Conservation (phyloP, 2,329 filamentous ascomycete species). For the Ambrosiella xylebori region DNA sequence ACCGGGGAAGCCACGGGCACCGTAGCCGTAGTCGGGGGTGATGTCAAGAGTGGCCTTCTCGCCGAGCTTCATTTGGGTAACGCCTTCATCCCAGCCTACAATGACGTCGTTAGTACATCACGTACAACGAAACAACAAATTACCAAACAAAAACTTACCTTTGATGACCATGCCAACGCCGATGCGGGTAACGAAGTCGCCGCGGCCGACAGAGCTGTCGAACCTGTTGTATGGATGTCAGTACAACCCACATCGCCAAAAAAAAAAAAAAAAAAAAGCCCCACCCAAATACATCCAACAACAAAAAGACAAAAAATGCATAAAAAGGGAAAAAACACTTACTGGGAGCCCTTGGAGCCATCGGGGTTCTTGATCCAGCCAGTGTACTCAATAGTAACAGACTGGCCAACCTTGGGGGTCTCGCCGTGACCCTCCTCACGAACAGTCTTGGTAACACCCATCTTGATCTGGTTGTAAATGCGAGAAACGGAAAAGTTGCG, state of each 20-base stretch:
- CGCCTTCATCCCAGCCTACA: constrained; percentile 70
- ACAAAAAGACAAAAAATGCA: neutral
- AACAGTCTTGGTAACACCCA: constrained; percentile 58
- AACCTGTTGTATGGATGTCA: constrained; percentile 43
- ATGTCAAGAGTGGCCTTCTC: constrained; percentile 82
- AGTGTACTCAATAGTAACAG: constrained; percentile 77
- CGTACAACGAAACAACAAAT: neutral
- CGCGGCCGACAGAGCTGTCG: constrained; percentile 66
- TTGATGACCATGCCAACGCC: constrained; percentile 73
- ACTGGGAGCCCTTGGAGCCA: constrained; percentile 56
- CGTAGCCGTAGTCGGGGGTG: constrained; percentile 51
- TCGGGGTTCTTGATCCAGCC: constrained; percentile 61
- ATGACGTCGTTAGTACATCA: neutral
- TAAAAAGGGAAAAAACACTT: constrained; percentile 21
- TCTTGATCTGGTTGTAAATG: constrained; percentile 23
- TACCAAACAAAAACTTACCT: constrained; percentile 35
- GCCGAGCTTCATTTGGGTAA: constrained; percentile 70
- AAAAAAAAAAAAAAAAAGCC: neutral
- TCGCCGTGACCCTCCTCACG: constrained; percentile 43
- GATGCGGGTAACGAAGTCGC: constrained; percentile 61
- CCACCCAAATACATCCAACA: neutral
- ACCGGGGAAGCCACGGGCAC: constrained; percentile 54
- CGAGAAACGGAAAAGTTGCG: neutral
- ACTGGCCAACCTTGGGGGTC: constrained; percentile 48
- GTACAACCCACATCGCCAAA: neutral